Evolutionary conservation across 176 grass and related monocot genomes (phyloP).

Genomic region (Triticum urartu): DNA sequence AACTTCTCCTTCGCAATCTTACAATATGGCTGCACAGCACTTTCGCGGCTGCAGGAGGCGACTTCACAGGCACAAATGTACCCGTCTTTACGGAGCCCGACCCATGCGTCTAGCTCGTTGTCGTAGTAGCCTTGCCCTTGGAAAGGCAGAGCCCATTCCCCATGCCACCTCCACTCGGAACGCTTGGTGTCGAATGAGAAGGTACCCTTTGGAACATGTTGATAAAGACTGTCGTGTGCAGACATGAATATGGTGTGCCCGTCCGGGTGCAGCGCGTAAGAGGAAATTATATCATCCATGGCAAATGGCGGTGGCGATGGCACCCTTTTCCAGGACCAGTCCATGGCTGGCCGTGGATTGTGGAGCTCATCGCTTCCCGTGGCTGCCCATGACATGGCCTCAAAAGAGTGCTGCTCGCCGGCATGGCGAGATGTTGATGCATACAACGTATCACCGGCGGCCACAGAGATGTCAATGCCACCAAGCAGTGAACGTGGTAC

Average conservation of each 20-base stretch:
- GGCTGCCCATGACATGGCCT: neutral
- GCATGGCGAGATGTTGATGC: neutral
- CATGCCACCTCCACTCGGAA: neutral
- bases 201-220: neutral
- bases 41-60: neutral
- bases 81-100: neutral
- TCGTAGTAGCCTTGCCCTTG: neutral
- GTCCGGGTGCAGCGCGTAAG: neutral
- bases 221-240: neutral
- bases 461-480: neutral
- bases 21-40: neutral
- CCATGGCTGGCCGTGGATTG: neutral
- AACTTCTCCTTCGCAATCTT: neutral
- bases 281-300: neutral
- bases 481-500: neutral
- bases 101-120: neutral
- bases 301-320: neutral
- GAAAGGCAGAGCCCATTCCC: neutral
- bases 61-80: slow-evolving; percentile 5
- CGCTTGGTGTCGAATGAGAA: neutral
- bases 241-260: neutral
- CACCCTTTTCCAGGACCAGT: neutral
- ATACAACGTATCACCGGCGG: neutral
- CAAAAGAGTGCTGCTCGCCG: neutral
- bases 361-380: neutral